Base-by-base conservation (phyloP, 1,284 basidiomycete species). In the Ceratobasidium sp. region DNA sequence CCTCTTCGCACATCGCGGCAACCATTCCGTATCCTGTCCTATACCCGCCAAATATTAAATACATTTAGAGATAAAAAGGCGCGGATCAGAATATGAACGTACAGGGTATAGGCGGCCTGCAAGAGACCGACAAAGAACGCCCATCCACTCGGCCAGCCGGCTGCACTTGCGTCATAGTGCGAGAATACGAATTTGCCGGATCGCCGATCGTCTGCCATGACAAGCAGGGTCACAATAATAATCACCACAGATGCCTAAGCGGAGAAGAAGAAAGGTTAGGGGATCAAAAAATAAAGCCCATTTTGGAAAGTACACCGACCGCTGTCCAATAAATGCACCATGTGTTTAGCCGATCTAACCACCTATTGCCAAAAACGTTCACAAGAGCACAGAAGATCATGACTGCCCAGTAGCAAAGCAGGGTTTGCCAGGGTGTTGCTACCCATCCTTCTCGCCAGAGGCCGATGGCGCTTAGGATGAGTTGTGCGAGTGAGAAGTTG, bases 401-500 rank as follows among this genome's bases (percentile, higher is more conserved):
- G 17, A 84, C 81, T 0, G 81, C 84, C 85, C 85, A 86, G 79
- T 85, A 86, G 17, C 82, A 82, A 26, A 86, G 79, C 33, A 85
- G 80, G 0, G 83, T 84, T 77, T 85, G 84, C 84, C 84, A 85
- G 1, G 83, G 79, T 1, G 83, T 84, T 0, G 84, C 84, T 1
- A 83, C 83, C 69, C 83, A 85, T 65, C 82, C 81, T 13, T 83
- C 82, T 75, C 84, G 81, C 81, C 79, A 86, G 28, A 86, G 81
- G 39, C 84, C 85, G 42, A 85, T 84, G 15, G 84, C 85, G 7
- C 85, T 85, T 51, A 86, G 82, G 69, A 87, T 85, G 11, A 87
- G 82, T 78, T 86, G 86, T 20, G 84, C 82, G 8, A 85, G 85
- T 2, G 85, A 86, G 77, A 87, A 87, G 60, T 84, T 85, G 82